Percentiles rank a stretch among this genome's conserved stretches.
Conservation (phyloP, 805 yeast species). For the Suhomyces prunicola region DNA sequence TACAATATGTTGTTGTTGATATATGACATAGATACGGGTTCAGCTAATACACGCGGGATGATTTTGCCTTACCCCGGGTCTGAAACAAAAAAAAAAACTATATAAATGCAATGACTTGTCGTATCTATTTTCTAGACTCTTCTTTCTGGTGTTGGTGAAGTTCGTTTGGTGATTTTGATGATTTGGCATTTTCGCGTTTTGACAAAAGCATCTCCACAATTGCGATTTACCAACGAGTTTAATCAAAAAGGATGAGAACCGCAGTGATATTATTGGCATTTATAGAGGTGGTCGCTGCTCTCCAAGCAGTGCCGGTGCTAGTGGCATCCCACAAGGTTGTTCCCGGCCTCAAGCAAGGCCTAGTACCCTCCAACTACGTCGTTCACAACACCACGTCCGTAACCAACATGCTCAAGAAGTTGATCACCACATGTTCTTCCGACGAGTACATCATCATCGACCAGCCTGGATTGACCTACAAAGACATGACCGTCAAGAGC, state of each 20-base stretch:
- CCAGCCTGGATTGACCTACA: slow-evolving; percentile 35
- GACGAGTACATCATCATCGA: slow-evolving; percentile 37
- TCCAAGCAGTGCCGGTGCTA: slow-evolving; percentile 29
- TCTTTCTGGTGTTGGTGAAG: too few species aligned
- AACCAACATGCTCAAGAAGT: slow-evolving; percentile 33
- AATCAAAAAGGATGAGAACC: too few species aligned
- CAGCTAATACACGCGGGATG: too few species aligned
- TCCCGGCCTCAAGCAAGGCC: slow-evolving; percentile 24
- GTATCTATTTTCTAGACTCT: too few species aligned
- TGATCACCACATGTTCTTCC: slow-evolving; percentile 37
- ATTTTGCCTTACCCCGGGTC: too few species aligned
- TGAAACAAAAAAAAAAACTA: too few species aligned
- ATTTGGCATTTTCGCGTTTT: background rate
- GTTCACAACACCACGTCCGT: slow-evolving; percentile 23
- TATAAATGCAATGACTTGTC: too few species aligned
- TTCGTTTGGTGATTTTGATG: background rate
- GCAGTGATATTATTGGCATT: background rate
- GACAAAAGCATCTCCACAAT: background rate
- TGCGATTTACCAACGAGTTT: too few species aligned
- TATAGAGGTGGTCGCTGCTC: background rate
- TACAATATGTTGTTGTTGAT: too few species aligned
- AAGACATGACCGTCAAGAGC: slow-evolving; percentile 25
- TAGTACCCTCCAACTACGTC: slow-evolving; percentile 14
- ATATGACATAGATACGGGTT: too few species aligned
- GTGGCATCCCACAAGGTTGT: slow-evolving; percentile 41